These are phyloP conservation scores for Aspergillus steynii DNA, from an alignment of 495 filamentous ascomycete species.

Conservation along the genomic window DNA sequence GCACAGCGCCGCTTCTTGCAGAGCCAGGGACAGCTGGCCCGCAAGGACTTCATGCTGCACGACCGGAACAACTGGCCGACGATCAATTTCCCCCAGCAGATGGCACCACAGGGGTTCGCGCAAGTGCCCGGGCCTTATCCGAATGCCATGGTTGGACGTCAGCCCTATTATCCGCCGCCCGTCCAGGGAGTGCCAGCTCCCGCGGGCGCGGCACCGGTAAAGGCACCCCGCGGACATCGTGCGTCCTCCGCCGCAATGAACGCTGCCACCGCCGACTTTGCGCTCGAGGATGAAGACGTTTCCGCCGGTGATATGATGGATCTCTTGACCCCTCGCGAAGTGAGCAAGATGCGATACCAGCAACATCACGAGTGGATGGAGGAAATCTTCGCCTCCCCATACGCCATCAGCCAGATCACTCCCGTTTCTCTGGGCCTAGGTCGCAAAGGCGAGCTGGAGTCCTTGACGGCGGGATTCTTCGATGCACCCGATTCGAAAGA, in stretches of 20 bases:
- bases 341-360: constrained; percentile 78
- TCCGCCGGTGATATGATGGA: constrained; percentile 85
- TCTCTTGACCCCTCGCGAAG: constrained; percentile 79
- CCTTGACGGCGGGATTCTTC: constrained; percentile 76
- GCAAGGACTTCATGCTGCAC: constrained; percentile 91
- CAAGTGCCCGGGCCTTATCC: constrained; percentile 35
- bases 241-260: constrained; percentile 36
- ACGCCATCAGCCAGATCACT: constrained; percentile 77
- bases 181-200: constrained; percentile 31
- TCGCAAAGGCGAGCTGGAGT: constrained; percentile 78
- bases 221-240: constrained; percentile 42
- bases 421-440: constrained; percentile 86
- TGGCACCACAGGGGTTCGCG: constrained; percentile 39
- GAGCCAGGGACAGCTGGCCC: constrained; percentile 73
- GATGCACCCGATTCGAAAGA: constrained; percentile 53
- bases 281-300: constrained; percentile 84
- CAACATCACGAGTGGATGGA: constrained; percentile 99
- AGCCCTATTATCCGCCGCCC: constrained; percentile 42
- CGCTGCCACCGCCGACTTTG: constrained; percentile 49
- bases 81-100: constrained; percentile 65
- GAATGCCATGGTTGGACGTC: constrained; percentile 32
- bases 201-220: constrained; percentile 28
- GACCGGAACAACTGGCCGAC: constrained; percentile 88
- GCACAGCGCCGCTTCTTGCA: constrained; percentile 68
- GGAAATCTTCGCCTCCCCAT: constrained; percentile 88